These are phyloP conservation scores for Tremellales sp. DNA, from an alignment of 1,284 basidiomycete genomes.

Conservation along the genomic window DNA sequence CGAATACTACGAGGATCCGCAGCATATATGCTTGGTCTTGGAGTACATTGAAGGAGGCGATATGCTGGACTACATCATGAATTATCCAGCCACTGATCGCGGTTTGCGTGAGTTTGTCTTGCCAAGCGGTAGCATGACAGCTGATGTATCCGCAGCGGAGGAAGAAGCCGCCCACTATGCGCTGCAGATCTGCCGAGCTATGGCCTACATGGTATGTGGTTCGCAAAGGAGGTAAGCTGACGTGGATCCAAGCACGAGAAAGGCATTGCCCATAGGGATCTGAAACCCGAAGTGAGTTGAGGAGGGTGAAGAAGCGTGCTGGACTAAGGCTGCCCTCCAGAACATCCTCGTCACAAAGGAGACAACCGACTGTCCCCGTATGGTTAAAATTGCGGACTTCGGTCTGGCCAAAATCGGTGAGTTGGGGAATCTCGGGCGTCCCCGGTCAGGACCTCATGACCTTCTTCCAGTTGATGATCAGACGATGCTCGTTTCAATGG, in stretches of 20 bases:
- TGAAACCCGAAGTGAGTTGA: slow-evolving; percentile 72
- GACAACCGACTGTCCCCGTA: slow-evolving; percentile 22
- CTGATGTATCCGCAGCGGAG: slow-evolving; percentile 34
- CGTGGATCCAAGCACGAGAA: slow-evolving; percentile 33
- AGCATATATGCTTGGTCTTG: slow-evolving; percentile 57
- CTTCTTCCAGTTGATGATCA: slow-evolving; percentile 29
- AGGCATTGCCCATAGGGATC: slow-evolving; percentile 74
- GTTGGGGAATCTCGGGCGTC: slow-evolving; percentile 50
- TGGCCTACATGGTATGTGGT: slow-evolving; percentile 46
- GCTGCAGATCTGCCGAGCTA: slow-evolving; percentile 46
- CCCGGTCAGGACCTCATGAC: slow-evolving; percentile 4
- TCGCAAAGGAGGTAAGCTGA: slow-evolving; percentile 5
- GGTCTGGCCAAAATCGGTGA: slow-evolving; percentile 80
- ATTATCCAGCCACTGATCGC: slow-evolving; percentile 44
- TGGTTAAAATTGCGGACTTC: slow-evolving; percentile 72
- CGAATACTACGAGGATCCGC: slow-evolving; percentile 68
- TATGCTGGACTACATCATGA: slow-evolving; percentile 74
- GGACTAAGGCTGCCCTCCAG: slow-evolving; percentile 19
- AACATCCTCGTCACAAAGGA: slow-evolving; percentile 45
- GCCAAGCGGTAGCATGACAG: background rate
- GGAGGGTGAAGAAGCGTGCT: background rate
- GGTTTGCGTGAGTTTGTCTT: slow-evolving; percentile 56
- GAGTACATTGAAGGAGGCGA: slow-evolving; percentile 77
- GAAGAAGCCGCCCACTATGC: slow-evolving; percentile 37
- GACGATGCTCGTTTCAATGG: slow-evolving; percentile 48